These are phyloP conservation scores for Mucor mucedo DNA, from an alignment of 371 early-diverging fungal species.

Conservation along the genomic window DNA sequence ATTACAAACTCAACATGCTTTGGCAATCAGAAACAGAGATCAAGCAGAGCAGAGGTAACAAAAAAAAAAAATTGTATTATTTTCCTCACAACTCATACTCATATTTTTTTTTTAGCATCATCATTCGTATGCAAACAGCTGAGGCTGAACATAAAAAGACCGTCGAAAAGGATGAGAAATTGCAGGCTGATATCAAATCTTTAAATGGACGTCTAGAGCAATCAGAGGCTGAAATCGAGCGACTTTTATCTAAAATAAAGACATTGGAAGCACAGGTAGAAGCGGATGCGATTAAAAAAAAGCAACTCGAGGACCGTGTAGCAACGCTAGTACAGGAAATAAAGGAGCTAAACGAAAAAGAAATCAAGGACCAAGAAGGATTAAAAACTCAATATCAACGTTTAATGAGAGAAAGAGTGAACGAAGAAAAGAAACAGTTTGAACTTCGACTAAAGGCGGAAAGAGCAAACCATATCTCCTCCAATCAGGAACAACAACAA, in stretches of 20 bases:
- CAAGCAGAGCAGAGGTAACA: conserved; percentile 61
- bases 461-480: conserved; percentile 7
- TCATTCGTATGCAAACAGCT: conserved; percentile 51
- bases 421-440: conserved; percentile 46
- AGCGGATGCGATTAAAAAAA: conserved; percentile 27
- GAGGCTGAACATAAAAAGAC: conserved; percentile 45
- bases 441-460: conserved; percentile 33
- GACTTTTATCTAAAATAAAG: conserved; percentile 31
- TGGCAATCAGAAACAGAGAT: conserved; percentile 68
- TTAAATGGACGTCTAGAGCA: conserved; percentile 25
- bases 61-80: not conserved
- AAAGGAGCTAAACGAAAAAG: conserved; percentile 41
- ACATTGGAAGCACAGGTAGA: conserved; percentile 30
- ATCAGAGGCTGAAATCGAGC: conserved; percentile 32
- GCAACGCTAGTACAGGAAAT: conserved; percentile 33
- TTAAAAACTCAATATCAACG: conserved; percentile 52
- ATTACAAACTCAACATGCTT: conserved; percentile 68
- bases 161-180: conserved; percentile 26
- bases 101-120: conserved; percentile 34
- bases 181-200: conserved; percentile 10
- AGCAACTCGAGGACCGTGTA: conserved; percentile 34
- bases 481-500: conserved; percentile 1
- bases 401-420: conserved; percentile 43
- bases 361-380: conserved; percentile 40
- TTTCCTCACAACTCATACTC: not conserved